phyloP scores from a whole-genome alignment of 73 alveolate genomes.

The Paramecium sexaurelia region DNA sequence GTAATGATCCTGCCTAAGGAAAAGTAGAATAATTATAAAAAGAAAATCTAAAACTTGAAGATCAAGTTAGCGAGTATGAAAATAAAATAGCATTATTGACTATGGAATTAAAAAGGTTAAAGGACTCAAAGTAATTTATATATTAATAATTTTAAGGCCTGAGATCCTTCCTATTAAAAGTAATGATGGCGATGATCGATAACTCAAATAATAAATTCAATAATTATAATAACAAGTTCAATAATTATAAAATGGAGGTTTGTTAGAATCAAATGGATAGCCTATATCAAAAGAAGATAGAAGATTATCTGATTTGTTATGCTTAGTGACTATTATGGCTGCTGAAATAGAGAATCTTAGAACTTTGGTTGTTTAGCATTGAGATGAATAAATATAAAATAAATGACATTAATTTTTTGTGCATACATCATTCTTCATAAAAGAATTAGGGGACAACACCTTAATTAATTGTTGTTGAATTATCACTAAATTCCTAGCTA shows the following conservation, averaged over 20 bases:
- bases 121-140: background rate
- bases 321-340: conserved; percentile 38
- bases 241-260: background rate
- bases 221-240: background rate
- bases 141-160: background rate
- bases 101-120: conserved; percentile 27
- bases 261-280: background rate
- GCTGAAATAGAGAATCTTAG: conserved; percentile 39
- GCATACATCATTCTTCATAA: conserved; percentile 29
- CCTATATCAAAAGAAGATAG: background rate
- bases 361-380: background rate
- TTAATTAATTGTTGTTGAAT: conserved; percentile 29
- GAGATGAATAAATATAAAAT: conserved; percentile 2
- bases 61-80: conserved; percentile 1
- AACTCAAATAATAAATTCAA: background rate
- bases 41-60: background rate
- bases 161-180: background rate
- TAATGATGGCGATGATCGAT: background rate
- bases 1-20: background rate
- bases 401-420: background rate
- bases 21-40: background rate
- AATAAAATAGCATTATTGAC: conserved; percentile 47
- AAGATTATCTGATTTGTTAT: conserved; percentile 28
- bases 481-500: background rate
- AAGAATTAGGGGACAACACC: conserved; percentile 40